Base-by-base conservation (phyloP, 495 filamentous ascomycete species). In the Trichoderma gamsii region DNA sequence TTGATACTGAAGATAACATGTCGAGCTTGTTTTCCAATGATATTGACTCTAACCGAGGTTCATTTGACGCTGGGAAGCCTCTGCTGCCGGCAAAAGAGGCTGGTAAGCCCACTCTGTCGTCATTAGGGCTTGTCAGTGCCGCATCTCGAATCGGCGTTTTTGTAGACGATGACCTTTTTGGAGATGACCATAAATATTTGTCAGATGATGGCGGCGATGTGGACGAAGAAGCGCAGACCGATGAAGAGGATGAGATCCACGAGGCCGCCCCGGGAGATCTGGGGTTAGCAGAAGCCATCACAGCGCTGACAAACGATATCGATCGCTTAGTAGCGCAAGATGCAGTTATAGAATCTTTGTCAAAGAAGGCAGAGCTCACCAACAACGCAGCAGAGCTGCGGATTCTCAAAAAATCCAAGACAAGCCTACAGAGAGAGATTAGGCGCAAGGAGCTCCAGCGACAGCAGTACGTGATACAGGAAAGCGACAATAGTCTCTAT, bases 401-500 rank as follows among this genome's bases (percentile, higher is more conserved):
- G 67, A 98, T 99, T 51, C 76, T 99, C 41, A 87, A 90, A 44
- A 99, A 99, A 76, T 97, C 93, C 4, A 97, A 94, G 74, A 87
- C 91, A 18, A 97, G 94, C 75, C 82, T 99, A 68, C 88, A 96
- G 72, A 84, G 94, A 52, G 96, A 99, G 75, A 92, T 97, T 46
- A 85, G 91, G 49, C 87, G 95, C 38, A 98, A 98, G 76, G 95
- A 97, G 78, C 83, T 99, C 73, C 96, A 99, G 77, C 84, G 92
- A 51, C 93, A 97, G 77, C 96, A 98, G 76, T 99, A 98, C 72
- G 92, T 96, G 70, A 88, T 97, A 49, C 96, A 99, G 76, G 94
- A 98, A 76, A 97, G 92, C 74, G 96, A 98, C 73, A 99, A 98
- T 77, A 97, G 93, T 76, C 81, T 99, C 51, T 97, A 95, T 76